Evolutionary conservation across 768 basidiomycete species (phyloP).

Genomic region (Boletus bicolor): DNA sequence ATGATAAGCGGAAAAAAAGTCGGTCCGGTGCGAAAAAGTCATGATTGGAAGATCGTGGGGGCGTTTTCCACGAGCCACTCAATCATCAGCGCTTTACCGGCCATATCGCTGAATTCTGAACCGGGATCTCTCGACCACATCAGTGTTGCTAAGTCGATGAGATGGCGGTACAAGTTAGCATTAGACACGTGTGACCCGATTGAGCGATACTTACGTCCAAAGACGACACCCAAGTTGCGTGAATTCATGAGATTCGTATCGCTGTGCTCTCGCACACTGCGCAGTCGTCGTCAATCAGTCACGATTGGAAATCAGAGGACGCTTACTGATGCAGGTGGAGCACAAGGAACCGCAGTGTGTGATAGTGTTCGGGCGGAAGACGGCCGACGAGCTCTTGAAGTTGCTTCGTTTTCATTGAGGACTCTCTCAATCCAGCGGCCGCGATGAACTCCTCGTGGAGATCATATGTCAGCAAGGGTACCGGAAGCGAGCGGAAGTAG

Average conservation of each 20-base stretch:
- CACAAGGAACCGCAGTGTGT: slow-evolving; percentile 79
- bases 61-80: slow-evolving; percentile 96
- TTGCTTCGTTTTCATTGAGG: slow-evolving; percentile 51
- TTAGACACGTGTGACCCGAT: background rate
- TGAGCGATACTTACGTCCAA: slow-evolving; percentile 75
- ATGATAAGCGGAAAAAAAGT: too few relatives aligned
- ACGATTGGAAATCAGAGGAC: background rate
- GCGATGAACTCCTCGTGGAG: slow-evolving; percentile 88
- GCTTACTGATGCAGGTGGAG: slow-evolving; percentile 81
- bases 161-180: background rate
- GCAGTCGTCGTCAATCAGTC: slow-evolving; percentile 1
- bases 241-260: slow-evolving; percentile 90
- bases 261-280: slow-evolving; percentile 58
- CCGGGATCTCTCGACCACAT: slow-evolving; percentile 85
- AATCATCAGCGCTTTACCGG: slow-evolving; percentile 87
- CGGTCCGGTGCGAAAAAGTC: background rate
- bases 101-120: slow-evolving; percentile 97
- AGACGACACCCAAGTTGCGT: slow-evolving; percentile 93
- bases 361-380: slow-evolving; percentile 85
- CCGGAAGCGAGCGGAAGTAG: slow-evolving; percentile 90
- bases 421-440: slow-evolving; percentile 69
- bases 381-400: slow-evolving; percentile 68
- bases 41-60: slow-evolving; percentile 42
- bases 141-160: slow-evolving; percentile 66
- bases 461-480: slow-evolving; percentile 86